Conservation (phyloP, 1,139 yeast genomes). For the Scheffersomyces insectosa region DNA sequence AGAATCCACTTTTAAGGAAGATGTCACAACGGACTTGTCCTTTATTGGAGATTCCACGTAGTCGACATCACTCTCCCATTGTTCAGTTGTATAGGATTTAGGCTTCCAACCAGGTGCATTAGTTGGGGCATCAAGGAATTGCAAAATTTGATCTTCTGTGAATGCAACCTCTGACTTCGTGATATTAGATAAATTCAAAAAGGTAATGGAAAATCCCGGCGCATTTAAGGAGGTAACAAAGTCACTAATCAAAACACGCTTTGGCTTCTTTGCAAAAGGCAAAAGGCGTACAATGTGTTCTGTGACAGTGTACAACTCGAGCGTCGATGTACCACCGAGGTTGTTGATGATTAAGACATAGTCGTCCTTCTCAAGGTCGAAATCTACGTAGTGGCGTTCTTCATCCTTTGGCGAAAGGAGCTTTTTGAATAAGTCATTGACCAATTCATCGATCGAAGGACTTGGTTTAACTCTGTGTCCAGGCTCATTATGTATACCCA, state of each 20-base stretch:
- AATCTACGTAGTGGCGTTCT: constrained; percentile 73
- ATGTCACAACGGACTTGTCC: constrained; percentile 22
- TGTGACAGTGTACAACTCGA: constrained; percentile 71
- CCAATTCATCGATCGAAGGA: constrained; percentile 61
- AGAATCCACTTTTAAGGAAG: constrained; percentile 45
- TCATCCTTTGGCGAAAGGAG: constrained; percentile 54
- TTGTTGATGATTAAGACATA: constrained; percentile 72
- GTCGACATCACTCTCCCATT: constrained; percentile 24
- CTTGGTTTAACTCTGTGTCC: constrained; percentile 76
- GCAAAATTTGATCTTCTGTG: constrained; percentile 32
- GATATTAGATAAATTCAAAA: constrained; percentile 60
- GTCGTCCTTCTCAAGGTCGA: constrained; percentile 57
- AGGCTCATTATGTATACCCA: constrained; percentile 96
- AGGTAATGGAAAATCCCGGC: constrained; percentile 85
- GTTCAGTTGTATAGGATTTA: constrained; percentile 23
- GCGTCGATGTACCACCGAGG: constrained; percentile 81
- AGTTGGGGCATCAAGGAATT: constrained; percentile 65
- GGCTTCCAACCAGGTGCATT: constrained; percentile 84
- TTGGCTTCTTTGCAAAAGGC: constrained; percentile 55
- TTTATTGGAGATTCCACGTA: constrained; percentile 35
- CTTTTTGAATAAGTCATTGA: constrained; percentile 53
- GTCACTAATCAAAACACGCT: constrained; percentile 67
- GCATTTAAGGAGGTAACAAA: constrained; percentile 86
- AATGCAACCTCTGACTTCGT: constrained; percentile 29
- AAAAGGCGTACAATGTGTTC: constrained; percentile 47